These are phyloP conservation scores for Aspergillus spinulosporus DNA, from an alignment of 2,329 filamentous ascomycete species.

Conservation along the genomic window DNA sequence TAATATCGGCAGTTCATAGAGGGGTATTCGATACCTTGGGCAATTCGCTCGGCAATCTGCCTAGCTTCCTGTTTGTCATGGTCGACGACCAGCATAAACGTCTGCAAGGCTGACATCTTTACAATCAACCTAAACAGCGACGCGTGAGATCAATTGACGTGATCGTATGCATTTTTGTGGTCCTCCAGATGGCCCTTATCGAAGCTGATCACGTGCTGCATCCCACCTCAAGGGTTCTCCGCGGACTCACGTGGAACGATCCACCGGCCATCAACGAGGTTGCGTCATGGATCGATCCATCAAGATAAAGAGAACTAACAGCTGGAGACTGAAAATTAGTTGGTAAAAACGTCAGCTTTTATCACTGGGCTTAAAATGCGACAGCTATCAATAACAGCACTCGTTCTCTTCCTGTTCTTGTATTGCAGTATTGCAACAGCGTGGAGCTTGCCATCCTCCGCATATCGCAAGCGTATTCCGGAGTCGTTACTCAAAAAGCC, in stretches of 20 bases:
- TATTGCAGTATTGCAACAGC: slow-evolving; percentile 12
- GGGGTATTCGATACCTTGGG: slow-evolving; percentile 40
- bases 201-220: slow-evolving; percentile 24
- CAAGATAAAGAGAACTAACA: neutral
- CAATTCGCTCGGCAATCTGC: slow-evolving; percentile 46
- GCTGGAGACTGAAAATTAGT: slow-evolving; percentile 1
- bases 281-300: slow-evolving; percentile 24
- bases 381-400: neutral
- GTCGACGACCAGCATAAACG: slow-evolving; percentile 50
- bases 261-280: slow-evolving; percentile 6
- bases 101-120: slow-evolving; percentile 51
- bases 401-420: slow-evolving; percentile 13
- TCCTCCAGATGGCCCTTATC: slow-evolving; percentile 26
- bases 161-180: slow-evolving; percentile 26
- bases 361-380: slow-evolving; percentile 15
- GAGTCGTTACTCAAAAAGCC: slow-evolving; percentile 19
- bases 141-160: slow-evolving; percentile 16
- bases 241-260: slow-evolving; percentile 18
- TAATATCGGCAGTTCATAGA: slow-evolving; percentile 7
- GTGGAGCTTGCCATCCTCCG: slow-evolving; percentile 16
- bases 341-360: neutral
- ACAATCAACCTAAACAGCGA: slow-evolving; percentile 14
- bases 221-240: slow-evolving; percentile 10
- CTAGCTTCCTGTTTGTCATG: slow-evolving; percentile 49
- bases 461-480: slow-evolving; percentile 26